phyloP scores from a whole-genome alignment of 2,329 filamentous ascomycete genomes.

The Phoma herbarum region DNA sequence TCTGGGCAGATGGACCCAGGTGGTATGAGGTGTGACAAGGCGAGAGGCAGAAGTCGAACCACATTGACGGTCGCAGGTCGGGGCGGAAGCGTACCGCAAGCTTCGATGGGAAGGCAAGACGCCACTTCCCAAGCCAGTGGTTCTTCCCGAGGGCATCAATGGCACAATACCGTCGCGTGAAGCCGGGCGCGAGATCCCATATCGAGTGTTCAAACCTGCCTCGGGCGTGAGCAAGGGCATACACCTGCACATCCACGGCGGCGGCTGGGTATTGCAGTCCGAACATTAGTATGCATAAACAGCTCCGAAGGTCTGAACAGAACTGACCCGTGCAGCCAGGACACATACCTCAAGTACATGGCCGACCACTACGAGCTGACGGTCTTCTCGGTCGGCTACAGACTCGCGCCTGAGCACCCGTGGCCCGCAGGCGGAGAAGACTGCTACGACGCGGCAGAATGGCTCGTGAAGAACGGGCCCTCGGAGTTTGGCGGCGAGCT shows the following conservation, averaged over 20 bases:
- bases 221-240: slow-evolving; percentile 56
- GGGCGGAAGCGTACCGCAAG: slow-evolving; percentile 62
- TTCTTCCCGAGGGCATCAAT: slow-evolving; percentile 59
- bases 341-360: slow-evolving; percentile 59
- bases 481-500: slow-evolving; percentile 55
- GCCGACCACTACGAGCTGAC: slow-evolving; percentile 60
- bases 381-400: slow-evolving; percentile 66
- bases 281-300: slow-evolving; percentile 48
- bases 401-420: slow-evolving; percentile 67
- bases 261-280: slow-evolving; percentile 57
- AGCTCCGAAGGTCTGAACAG: not conserved
- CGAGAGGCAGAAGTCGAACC: not conserved
- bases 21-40: slow-evolving; percentile 60
- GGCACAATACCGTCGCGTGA: slow-evolving; percentile 63
- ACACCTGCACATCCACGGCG: slow-evolving; percentile 66
- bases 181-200: slow-evolving; percentile 59
- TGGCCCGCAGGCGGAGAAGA: slow-evolving; percentile 65
- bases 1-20: slow-evolving; percentile 55
- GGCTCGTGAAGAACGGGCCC: slow-evolving; percentile 60
- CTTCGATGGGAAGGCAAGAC: slow-evolving; percentile 65
- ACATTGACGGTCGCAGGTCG: slow-evolving; percentile 51
- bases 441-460: slow-evolving; percentile 65
- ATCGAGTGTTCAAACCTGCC: slow-evolving; percentile 62
- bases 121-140: slow-evolving; percentile 57
- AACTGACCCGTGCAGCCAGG: slow-evolving; percentile 50